Percentiles rank a stretch among this genome's conserved stretches.
Evolutionary conservation across 768 basidiomycete genomes (phyloP).

Genomic region (Pisolithus marmoratus): DNA sequence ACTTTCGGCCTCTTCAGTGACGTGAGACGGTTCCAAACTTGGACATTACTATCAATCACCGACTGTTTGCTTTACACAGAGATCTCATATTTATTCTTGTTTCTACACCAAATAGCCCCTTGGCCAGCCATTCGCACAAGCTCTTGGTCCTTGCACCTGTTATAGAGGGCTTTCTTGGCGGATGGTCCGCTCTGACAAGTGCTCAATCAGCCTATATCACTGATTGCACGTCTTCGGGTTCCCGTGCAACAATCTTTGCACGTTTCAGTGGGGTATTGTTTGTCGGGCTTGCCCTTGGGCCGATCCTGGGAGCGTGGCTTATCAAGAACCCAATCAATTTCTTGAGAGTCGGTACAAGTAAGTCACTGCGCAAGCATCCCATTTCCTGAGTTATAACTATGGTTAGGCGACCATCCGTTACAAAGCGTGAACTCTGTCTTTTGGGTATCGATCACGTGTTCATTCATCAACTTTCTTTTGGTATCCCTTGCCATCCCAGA

Average conservation of each 20-base stretch:
- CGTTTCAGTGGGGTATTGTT: conserved; percentile 72
- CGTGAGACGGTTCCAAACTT: conserved; percentile 46
- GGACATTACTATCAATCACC: conserved; percentile 13
- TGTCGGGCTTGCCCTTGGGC: conserved; percentile 73
- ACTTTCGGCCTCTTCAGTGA: conserved; percentile 65
- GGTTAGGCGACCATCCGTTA: conserved; percentile 24
- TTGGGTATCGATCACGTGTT: conserved; percentile 42
- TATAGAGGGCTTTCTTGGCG: conserved; percentile 76
- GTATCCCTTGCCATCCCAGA: conserved; percentile 57
- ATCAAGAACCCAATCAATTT: conserved; percentile 39
- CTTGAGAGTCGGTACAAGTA: conserved; percentile 23
- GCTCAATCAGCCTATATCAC: conserved; percentile 68
- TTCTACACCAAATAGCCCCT: conserved; percentile 53
- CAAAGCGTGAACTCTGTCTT: conserved; percentile 47
- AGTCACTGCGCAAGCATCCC: background rate
- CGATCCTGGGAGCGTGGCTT: conserved; percentile 56
- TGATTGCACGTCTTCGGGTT: conserved; percentile 78
- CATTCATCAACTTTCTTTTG: conserved; percentile 50
- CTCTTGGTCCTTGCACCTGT: conserved; percentile 74
- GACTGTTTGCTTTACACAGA: conserved; percentile 34
- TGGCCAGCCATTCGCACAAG: conserved; percentile 62
- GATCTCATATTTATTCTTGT: conserved; percentile 79
- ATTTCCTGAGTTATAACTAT: conserved; percentile 6
- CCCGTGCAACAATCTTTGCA: conserved; percentile 64
- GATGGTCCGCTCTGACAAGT: conserved; percentile 61